A percentile compares a stretch with the other conserved stretches of the same genome.
phyloP scores from a whole-genome alignment of 306 rosid genomes.

The Erythrophleum fordii region DNA sequence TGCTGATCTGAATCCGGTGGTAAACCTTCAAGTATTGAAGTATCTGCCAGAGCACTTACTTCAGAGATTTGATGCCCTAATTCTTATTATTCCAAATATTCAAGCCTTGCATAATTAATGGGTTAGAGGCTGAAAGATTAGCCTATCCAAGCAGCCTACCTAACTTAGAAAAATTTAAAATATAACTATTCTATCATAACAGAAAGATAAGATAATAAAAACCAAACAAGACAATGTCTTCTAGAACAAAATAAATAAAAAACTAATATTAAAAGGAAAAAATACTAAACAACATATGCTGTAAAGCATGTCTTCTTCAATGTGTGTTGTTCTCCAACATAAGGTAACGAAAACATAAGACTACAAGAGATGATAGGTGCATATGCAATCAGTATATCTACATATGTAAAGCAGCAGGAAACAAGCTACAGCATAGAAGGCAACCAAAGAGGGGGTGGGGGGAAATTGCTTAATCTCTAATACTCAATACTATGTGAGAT shows the following conservation, averaged over 20 bases:
- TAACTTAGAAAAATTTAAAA: not conserved
- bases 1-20: conserved; percentile 92
- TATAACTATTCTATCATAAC: not conserved
- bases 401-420: not conserved
- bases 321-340: not conserved
- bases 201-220: not conserved
- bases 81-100: not conserved
- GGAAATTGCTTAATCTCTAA: conserved; percentile 11
- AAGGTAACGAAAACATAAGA: conserved; percentile 20
- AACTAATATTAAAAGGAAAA: not conserved
- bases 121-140: not conserved
- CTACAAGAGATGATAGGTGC: not conserved
- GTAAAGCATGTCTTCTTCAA: not conserved
- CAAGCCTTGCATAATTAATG: not conserved
- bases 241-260: not conserved
- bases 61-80: not conserved
- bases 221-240: not conserved
- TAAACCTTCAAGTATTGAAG: conserved; percentile 65
- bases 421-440: conserved; percentile 20
- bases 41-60: conserved; percentile 58
- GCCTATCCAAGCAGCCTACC: not conserved
- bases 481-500: conserved; percentile 14
- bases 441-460: conserved; percentile 3
- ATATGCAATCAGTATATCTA: not conserved
- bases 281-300: not conserved